Base-by-base conservation (phyloP, 176 grass and related monocot genomes). In the Eragrostis curvula region DNA sequence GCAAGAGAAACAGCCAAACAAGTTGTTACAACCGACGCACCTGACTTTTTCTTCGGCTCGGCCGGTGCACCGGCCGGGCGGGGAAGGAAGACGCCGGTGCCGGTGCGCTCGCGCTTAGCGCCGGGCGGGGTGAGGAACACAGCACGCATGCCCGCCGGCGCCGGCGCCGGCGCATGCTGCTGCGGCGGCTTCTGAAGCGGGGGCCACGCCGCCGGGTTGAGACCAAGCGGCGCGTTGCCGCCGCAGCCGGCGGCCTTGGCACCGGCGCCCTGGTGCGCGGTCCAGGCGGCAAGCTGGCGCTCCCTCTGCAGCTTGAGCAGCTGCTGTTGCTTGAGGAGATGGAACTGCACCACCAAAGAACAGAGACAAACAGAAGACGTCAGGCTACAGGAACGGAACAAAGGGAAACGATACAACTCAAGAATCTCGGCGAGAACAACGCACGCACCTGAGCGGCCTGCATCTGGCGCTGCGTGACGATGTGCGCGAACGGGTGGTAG, bases 71-170 rank as follows among this genome's bases (percentile, higher is more conserved):
- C 93, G 29, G 85, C 85, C 0, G 85, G 67, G 11, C 97, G 83
- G 0, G 97, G 97, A 0, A 99, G 78, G 70, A 96, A 99, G 0
- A 99, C 93, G 0, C 93, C 97, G 9, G 97, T 99, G 18, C 97
- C 97, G 16, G 79, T 87, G 5, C 93, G 94, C 71, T 99, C 97
- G 60, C 85, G 82, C 78, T 90, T 93, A 76, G 59, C 68, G 1
- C 80, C 89, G 0, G 87, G 48, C 6, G 64, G 86, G 17, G 82
- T 39, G 10, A 96, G 93, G 56, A 99, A 96, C 9, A 99, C 83
- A 0, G 91, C 91, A 6, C 91, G 83, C 93, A 96, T 92, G 57
- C 85, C 89, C 0, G 78, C 68, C 0, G 73, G 74, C 1, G 58
- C 36, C 20, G 61, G 39, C 20, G 83, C 6, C 2, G 74, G 42